These are phyloP conservation scores for Podospora tetraspora DNA, from an alignment of 495 filamentous ascomycete species.

Conservation along the genomic window DNA sequence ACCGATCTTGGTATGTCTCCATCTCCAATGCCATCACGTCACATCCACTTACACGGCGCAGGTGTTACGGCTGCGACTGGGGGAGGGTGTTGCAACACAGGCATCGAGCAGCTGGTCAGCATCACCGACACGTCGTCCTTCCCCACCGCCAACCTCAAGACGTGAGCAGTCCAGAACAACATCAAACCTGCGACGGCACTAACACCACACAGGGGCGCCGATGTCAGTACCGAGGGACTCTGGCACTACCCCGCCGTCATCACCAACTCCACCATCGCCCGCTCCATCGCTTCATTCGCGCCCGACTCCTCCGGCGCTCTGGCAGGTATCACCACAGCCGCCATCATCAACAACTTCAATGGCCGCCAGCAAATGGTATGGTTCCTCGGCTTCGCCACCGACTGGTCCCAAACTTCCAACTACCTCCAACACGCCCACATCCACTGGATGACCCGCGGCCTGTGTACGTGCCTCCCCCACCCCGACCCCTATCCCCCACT, in stretches of 20 bases:
- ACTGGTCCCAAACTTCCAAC: conserved; percentile 52
- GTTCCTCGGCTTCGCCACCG: conserved; percentile 51
- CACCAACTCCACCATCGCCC: conserved; percentile 48
- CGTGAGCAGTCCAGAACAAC: conserved; percentile 10
- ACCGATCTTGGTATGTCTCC: conserved; percentile 43
- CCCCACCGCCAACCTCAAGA: conserved; percentile 46
- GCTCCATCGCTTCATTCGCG: conserved; percentile 50
- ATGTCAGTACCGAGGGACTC: conserved; percentile 37
- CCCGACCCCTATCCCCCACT: neutral
- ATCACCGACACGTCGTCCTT: conserved; percentile 47
- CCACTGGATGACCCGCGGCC: conserved; percentile 54
- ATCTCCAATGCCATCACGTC: neutral
- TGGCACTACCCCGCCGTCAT: conserved; percentile 56
- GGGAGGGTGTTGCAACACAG: conserved; percentile 36
- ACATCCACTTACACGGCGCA: neutral
- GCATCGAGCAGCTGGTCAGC: conserved; percentile 48
- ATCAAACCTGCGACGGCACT: neutral
- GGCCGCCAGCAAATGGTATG: conserved; percentile 59
- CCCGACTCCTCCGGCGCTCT: conserved; percentile 25
- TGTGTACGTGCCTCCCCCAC: conserved; percentile 23
- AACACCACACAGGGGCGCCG: conserved; percentile 11
- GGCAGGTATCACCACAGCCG: conserved; percentile 40
- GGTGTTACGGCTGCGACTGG: conserved; percentile 22
- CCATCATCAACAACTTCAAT: conserved; percentile 55
- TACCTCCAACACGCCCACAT: conserved; percentile 61